These are phyloP conservation scores for Clarireedia hainanense DNA, from an alignment of 2,329 filamentous ascomycete genomes.

Conservation along the genomic window DNA sequence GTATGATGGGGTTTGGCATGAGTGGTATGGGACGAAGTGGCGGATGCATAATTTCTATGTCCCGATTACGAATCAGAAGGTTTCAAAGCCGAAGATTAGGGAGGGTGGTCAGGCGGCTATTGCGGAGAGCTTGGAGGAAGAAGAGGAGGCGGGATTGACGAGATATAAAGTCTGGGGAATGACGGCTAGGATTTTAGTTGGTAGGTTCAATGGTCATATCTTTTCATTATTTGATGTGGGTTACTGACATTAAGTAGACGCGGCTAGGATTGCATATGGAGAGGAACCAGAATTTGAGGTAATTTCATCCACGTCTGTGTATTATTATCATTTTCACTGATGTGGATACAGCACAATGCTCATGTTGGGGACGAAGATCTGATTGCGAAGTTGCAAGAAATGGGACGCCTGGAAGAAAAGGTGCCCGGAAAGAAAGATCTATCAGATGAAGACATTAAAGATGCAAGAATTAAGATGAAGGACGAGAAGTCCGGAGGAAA, in stretches of 20 bases:
- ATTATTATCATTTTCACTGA: conserved; percentile 1
- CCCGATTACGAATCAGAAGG: conserved; percentile 62
- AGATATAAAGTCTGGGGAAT: conserved; percentile 89
- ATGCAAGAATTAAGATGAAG: conserved; percentile 17
- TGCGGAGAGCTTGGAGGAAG: conserved; percentile 39
- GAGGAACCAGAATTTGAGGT: conserved; percentile 76
- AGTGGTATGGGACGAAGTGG: conserved; percentile 75
- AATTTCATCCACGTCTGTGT: conserved; percentile 30
- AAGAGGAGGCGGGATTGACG: conserved; percentile 36
- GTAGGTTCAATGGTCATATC: background rate
- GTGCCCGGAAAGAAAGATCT: conserved; percentile 42
- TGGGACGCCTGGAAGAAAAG: conserved; percentile 46
- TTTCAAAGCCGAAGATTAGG: conserved; percentile 47
- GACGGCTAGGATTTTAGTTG: conserved; percentile 80
- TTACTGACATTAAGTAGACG: conserved; percentile 43
- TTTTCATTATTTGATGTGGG: background rate
- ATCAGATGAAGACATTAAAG: conserved; percentile 41
- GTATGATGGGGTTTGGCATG: conserved; percentile 79
- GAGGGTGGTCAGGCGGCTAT: conserved; percentile 37
- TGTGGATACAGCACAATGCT: conserved; percentile 22
- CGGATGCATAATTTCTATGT: conserved; percentile 88
- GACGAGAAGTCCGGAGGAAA: conserved; percentile 6
- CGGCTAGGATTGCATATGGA: conserved; percentile 74
- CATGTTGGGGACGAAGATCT: conserved; percentile 50
- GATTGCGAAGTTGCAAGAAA: conserved; percentile 46